Conservation (phyloP, 352 stramenopile species). For the Aphanomyces astaci region DNA sequence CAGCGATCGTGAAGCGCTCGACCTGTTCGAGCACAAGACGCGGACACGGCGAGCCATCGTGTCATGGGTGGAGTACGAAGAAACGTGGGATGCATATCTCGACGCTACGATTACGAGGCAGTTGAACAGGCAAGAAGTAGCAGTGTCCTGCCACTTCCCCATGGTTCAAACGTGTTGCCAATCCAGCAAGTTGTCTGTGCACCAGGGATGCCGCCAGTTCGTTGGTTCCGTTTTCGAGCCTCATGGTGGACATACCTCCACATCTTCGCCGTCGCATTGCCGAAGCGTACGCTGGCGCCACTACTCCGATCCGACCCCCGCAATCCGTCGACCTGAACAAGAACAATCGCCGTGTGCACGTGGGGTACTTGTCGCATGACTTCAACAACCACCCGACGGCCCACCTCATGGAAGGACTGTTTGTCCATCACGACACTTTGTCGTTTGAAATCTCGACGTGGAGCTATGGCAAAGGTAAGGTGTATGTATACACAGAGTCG, state of each 20-base stretch:
- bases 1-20: neutral
- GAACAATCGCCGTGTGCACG: conserved; percentile 29
- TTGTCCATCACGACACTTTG: conserved; percentile 33
- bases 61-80: conserved; percentile 1
- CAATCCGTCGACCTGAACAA: neutral
- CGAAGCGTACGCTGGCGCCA: conserved; percentile 7
- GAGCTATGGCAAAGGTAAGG: conserved; percentile 42
- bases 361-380: conserved; percentile 79
- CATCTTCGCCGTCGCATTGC: conserved; percentile 38
- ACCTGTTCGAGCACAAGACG: neutral
- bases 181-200: no score
- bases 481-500: no score
- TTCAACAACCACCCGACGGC: conserved; percentile 73
- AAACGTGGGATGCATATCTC: neutral
- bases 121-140: neutral
- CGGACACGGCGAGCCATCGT: neutral
- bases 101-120: neutral
- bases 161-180: no score
- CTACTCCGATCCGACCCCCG: neutral
- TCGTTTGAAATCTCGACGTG: conserved; percentile 34
- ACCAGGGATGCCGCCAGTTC: conserved; percentile 21
- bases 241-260: conserved; percentile 38
- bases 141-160: neutral
- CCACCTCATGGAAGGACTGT: conserved; percentile 70
- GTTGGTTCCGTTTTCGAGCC: conserved; percentile 65